Evolutionary conservation across 768 basidiomycete species (phyloP).

Genomic region (Pleurotus djamor): DNA sequence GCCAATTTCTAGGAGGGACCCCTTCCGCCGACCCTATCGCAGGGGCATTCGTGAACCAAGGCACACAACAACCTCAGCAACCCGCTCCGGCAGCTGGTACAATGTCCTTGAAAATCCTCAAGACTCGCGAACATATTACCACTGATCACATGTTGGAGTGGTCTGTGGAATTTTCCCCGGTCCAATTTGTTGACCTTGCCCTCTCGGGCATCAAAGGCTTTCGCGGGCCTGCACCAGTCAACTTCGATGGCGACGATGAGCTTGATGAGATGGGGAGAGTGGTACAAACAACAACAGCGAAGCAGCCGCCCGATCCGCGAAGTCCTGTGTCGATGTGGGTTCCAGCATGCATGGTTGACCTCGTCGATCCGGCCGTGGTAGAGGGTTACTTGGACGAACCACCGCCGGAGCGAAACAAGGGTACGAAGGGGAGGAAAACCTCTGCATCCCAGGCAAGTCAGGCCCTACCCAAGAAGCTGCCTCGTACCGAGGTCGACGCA

Average conservation of each 20-base stretch:
- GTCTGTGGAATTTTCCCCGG: constrained; percentile 55
- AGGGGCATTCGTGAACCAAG: constrained; percentile 24
- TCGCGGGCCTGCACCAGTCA: constrained; percentile 12
- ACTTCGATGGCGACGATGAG: not conserved
- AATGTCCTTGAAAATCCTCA: constrained; percentile 40
- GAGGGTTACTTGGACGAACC: constrained; percentile 39
- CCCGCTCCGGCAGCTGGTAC: constrained; percentile 28
- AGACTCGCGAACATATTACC: constrained; percentile 50
- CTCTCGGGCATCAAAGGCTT: constrained; percentile 45
- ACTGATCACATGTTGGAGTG: constrained; percentile 63
- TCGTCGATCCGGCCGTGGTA: constrained; percentile 50
- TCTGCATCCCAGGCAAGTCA: not conserved
- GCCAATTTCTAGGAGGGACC: constrained; percentile 16
- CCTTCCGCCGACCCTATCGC: constrained; percentile 12
- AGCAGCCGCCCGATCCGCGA: constrained; percentile 36
- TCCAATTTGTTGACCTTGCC: constrained; percentile 46
- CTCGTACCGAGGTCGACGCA: too few relatives aligned
- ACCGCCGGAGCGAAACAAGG: constrained; percentile 10
- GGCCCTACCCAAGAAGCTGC: not conserved
- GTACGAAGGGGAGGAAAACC: not conserved
- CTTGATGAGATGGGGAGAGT: not conserved
- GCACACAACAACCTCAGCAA: constrained; percentile 18
- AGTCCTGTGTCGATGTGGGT: constrained; percentile 58
- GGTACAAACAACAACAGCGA: constrained; percentile 17
- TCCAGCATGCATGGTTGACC: constrained; percentile 54